Percentiles rank a stretch among this genome's conserved stretches.
Conservation (phyloP, 805 yeast genomes). For the Danielozyma ontarioensis region DNA sequence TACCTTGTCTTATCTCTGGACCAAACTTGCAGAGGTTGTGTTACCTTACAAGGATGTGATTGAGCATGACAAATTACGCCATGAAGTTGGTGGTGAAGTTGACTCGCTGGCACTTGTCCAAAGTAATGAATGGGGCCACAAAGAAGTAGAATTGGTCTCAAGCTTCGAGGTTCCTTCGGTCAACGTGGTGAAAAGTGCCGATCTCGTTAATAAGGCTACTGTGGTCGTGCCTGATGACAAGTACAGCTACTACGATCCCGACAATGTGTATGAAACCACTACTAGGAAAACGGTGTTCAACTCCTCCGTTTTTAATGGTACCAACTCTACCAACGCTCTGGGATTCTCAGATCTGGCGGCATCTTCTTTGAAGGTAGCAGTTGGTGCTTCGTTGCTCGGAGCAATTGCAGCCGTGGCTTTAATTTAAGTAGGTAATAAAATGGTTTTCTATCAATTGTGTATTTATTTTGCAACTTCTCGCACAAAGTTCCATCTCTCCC, state of each 20-base stretch:
- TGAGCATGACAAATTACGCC: background rate
- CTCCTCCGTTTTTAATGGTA: background rate
- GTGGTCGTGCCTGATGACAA: too few species aligned
- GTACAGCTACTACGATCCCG: constrained; percentile 2
- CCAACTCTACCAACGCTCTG: background rate
- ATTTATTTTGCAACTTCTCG: too few species aligned
- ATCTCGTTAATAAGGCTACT: background rate
- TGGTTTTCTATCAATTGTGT: too few species aligned
- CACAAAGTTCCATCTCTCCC: too few species aligned
- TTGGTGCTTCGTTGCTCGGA: too few species aligned
- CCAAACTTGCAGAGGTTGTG: background rate
- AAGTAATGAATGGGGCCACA: background rate
- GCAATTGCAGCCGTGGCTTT: background rate
- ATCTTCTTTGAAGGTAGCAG: background rate
- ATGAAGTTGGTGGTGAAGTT: background rate
- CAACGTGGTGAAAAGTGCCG: background rate
- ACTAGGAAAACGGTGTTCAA: too few species aligned
- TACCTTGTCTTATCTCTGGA: background rate
- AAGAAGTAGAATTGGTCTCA: background rate
- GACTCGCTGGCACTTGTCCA: background rate
- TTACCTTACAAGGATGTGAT: background rate
- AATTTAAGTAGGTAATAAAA: too few species aligned
- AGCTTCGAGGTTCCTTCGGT: background rate
- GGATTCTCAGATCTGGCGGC: background rate
- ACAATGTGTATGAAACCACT: constrained; percentile 3